These are phyloP conservation scores for Phytophthora foliorum DNA, from an alignment of 352 stramenopile genomes.

Conservation along the genomic window DNA sequence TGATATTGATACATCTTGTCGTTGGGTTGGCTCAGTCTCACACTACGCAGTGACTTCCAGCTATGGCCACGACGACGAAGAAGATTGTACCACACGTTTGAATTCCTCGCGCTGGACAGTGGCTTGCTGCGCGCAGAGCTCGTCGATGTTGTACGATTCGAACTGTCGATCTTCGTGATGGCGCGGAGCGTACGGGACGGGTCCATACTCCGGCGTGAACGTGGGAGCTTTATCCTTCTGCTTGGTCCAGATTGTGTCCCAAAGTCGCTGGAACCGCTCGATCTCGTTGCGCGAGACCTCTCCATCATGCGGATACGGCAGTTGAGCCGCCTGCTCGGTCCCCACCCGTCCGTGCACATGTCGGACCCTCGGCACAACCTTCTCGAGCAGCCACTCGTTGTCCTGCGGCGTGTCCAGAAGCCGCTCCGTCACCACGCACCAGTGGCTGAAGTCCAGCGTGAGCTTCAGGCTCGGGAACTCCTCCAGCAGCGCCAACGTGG, in stretches of 20 bases:
- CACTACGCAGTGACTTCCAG: too few relatives aligned
- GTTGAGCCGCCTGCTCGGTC: slow-evolving; percentile 57
- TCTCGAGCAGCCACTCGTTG: slow-evolving; percentile 53
- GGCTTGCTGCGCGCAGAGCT: slow-evolving; percentile 51
- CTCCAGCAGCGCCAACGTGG: slow-evolving; percentile 65
- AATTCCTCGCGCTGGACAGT: slow-evolving; percentile 48
- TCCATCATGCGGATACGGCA: slow-evolving; percentile 48
- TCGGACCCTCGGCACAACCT: slow-evolving; percentile 63
- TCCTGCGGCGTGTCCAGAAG: slow-evolving; percentile 61
- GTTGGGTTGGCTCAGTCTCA: too few relatives aligned
- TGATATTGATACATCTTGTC: too few relatives aligned
- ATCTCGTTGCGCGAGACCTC: slow-evolving; percentile 39
- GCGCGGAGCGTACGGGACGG: slow-evolving; percentile 64
- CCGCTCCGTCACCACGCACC: slow-evolving; percentile 67
- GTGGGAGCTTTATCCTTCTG: slow-evolving; percentile 48
- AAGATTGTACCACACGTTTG: slow-evolving; percentile 1
- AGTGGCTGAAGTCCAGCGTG: slow-evolving; percentile 79
- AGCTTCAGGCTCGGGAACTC: slow-evolving; percentile 71
- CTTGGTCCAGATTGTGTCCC: slow-evolving; percentile 54
- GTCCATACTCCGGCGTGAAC: slow-evolving; percentile 83
- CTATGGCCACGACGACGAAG: background rate
- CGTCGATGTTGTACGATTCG: slow-evolving; percentile 65
- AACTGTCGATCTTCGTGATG: slow-evolving; percentile 34
- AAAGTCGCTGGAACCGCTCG: slow-evolving; percentile 67
- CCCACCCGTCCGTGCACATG: slow-evolving; percentile 76